Evolutionary conservation across 805 yeast species (phyloP).

Genomic region (Starmerella apis): DNA sequence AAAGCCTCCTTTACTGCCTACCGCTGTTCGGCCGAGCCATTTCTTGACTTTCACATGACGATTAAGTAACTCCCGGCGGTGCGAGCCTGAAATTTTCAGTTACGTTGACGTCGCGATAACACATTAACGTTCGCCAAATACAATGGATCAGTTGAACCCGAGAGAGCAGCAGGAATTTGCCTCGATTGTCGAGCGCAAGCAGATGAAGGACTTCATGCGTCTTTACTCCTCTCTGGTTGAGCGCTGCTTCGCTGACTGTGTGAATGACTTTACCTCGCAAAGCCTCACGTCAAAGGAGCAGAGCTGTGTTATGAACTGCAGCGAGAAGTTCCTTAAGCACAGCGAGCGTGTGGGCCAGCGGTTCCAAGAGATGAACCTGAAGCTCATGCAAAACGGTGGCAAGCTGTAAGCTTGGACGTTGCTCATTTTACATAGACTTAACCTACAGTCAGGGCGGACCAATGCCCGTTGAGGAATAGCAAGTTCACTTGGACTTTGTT

Average conservation of each 20-base stretch:
- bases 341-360: conserved; percentile 97
- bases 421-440: not conserved
- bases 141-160: conserved; percentile 87
- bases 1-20: too few species aligned
- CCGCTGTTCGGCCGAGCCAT: not conserved
- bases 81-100: conserved; percentile 4
- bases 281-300: conserved; percentile 76
- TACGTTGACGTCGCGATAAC: not conserved
- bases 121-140: not conserved
- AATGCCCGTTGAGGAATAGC: too few species aligned
- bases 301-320: conserved; percentile 77
- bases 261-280: conserved; percentile 93
- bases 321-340: conserved; percentile 96
- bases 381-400: conserved; percentile 27
- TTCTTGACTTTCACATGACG: conserved; percentile 2
- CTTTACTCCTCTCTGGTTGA: conserved; percentile 88
- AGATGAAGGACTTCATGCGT: conserved; percentile 98
- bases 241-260: conserved; percentile 96
- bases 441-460: not conserved
- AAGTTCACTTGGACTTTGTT: too few species aligned
- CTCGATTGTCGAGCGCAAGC: conserved; percentile 90
- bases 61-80: not conserved
- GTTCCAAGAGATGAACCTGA: conserved; percentile 87
- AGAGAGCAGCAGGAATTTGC: conserved; percentile 96
- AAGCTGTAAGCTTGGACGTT: conserved; percentile 10